phyloP scores from a whole-genome alignment of 352 stramenopile genomes.

The Globisporangium perplexum region DNA sequence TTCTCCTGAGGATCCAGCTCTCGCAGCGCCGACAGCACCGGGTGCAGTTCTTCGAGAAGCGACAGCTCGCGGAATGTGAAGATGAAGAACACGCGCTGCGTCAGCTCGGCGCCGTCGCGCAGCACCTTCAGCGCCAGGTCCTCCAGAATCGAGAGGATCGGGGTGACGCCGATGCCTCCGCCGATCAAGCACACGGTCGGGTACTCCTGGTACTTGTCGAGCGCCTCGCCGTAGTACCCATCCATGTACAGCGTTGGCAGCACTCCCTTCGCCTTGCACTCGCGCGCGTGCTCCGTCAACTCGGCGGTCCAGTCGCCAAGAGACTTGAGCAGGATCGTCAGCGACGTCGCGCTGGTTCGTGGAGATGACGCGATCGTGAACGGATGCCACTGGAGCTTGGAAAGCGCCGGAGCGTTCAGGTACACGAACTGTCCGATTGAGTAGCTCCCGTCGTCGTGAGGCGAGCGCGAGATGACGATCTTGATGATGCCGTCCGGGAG shows the following conservation, averaged over 20 bases:
- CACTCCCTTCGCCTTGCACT: conserved; percentile 23
- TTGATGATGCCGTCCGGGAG: conserved; percentile 24
- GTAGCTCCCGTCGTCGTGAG: conserved; percentile 15
- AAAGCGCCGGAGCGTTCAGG: conserved; percentile 34
- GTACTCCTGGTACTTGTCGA: conserved; percentile 29
- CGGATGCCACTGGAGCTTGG: conserved; percentile 47
- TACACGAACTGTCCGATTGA: conserved; percentile 41
- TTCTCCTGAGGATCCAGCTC: not conserved
- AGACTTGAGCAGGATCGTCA: conserved; percentile 38
- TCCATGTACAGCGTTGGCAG: conserved; percentile 33
- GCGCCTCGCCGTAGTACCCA: conserved; percentile 31
- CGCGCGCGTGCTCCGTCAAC: conserved; percentile 23
- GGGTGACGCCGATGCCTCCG: conserved; percentile 33
- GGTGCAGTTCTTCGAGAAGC: not conserved
- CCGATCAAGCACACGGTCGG: conserved; percentile 23
- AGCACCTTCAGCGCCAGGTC: conserved; percentile 13
- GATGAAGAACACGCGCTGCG: conserved; percentile 15
- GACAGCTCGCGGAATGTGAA: conserved; percentile 9
- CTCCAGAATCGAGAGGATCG: conserved; percentile 30
- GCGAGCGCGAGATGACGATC: conserved; percentile 24
- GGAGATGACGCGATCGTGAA: conserved; percentile 48
- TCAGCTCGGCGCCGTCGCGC: not conserved
- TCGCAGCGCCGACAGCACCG: not conserved
- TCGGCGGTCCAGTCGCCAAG: conserved; percentile 32
- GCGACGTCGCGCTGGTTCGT: conserved; percentile 4